Conservation (phyloP, 805 yeast species). For the Metschnikowia anglica region DNA sequence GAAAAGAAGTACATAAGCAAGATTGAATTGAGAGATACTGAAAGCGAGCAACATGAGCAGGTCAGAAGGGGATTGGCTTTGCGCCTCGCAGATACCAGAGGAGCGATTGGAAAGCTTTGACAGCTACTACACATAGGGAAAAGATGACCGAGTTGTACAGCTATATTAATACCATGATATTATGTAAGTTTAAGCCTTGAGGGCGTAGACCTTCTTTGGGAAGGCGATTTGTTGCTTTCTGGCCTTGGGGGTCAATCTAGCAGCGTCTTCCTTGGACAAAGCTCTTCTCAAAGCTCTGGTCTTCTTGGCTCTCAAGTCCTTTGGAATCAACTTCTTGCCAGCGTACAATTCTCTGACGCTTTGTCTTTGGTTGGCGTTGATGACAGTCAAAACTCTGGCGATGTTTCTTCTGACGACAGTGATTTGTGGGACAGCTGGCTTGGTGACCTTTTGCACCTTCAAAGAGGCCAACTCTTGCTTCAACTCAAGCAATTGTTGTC, state of each 20-base stretch:
- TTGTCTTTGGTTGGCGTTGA: conserved; percentile 95
- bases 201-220: conserved; percentile 98
- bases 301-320: conserved; percentile 98
- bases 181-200: conserved; percentile 76
- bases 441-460: conserved; percentile 92
- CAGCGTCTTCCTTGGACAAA: conserved; percentile 83
- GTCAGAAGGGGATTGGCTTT: too few species aligned
- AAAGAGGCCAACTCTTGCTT: conserved; percentile 95
- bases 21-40: background rate
- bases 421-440: conserved; percentile 93
- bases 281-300: conserved; percentile 99
- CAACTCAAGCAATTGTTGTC: conserved; percentile 89
- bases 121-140: background rate
- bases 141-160: conserved; percentile 20
- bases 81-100: too few species aligned
- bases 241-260: conserved; percentile 80
- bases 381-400: conserved; percentile 96
- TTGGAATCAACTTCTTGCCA: conserved; percentile 94
- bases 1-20: conserved; percentile 22
- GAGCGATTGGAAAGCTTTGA: too few species aligned
- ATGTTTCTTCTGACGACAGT: conserved; percentile 97
- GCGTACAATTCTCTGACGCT: conserved; percentile 92
- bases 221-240: conserved; percentile 89
- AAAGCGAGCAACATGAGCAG: too few species aligned
- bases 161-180: conserved; percentile 23